phyloP scores from a whole-genome alignment of 768 basidiomycete species.

The Suillus cothurnatus region DNA sequence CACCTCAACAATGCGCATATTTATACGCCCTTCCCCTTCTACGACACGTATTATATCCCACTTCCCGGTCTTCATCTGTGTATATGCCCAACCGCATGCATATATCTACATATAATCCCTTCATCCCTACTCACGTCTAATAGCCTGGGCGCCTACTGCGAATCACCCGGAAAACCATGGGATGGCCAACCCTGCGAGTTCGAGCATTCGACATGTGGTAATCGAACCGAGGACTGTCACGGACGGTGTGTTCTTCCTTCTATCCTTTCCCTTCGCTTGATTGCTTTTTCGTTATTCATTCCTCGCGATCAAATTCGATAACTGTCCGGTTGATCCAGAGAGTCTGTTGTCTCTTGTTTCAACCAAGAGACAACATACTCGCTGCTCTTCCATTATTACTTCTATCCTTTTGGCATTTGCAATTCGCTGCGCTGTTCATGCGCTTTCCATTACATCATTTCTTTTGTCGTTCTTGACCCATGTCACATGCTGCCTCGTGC shows the following conservation, averaged over 20 bases:
- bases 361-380: neutral
- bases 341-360: too few relatives aligned
- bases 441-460: neutral
- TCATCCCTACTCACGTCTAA: neutral
- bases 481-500: neutral
- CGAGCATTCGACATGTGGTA: slow-evolving; percentile 76
- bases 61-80: neutral
- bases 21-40: neutral
- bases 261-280: neutral
- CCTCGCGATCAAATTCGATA: neutral
- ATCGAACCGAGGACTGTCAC: slow-evolving; percentile 65
- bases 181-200: slow-evolving; percentile 72
- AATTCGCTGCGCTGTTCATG: neutral
- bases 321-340: neutral
- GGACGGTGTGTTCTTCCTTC: slow-evolving; percentile 51
- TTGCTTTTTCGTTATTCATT: neutral
- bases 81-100: neutral
- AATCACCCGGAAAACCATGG: slow-evolving; percentile 69
- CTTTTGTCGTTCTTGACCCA: neutral
- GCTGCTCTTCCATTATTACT: neutral
- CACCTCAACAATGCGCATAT: slow-evolving; percentile 8
- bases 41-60: neutral
- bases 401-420: neutral
- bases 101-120: neutral
- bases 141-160: slow-evolving; percentile 74